Evolutionary conservation across 176 grass and related monocot genomes (phyloP).

Genomic region (Oryza coarctata): DNA sequence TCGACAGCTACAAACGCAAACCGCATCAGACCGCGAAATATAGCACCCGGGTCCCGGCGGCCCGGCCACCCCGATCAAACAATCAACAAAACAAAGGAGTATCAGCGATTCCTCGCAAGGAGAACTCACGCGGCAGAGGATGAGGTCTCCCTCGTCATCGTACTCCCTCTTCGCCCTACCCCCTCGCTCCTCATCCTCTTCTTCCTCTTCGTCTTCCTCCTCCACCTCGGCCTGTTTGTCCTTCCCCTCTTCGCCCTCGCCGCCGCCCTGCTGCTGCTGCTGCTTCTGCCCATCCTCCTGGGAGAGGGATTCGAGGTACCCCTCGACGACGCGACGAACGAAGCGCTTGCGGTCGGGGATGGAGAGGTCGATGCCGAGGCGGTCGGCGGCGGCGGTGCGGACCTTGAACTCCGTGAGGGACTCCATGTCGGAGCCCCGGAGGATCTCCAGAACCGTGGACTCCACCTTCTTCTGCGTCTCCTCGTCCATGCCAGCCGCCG

Average conservation of each 20-base stretch:
- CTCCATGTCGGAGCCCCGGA: slow-evolving; percentile 60
- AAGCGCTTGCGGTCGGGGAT: slow-evolving; percentile 62
- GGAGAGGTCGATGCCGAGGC: slow-evolving; percentile 79
- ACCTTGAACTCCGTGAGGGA: slow-evolving; percentile 67
- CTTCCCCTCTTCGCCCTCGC: slow-evolving; percentile 7
- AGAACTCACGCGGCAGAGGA: slow-evolving; percentile 73
- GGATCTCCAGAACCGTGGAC: slow-evolving; percentile 70
- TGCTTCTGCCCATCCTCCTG: slow-evolving; percentile 11
- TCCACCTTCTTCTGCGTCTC: slow-evolving; percentile 59
- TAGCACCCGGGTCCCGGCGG: too few species aligned
- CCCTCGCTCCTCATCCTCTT: slow-evolving; percentile 26
- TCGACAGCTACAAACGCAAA: slow-evolving; percentile 61
- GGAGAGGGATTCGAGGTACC: slow-evolving; percentile 53
- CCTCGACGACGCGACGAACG: slow-evolving; percentile 56
- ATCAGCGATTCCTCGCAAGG: neutral
- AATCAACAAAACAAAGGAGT: neutral
- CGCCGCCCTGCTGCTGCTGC: neutral
- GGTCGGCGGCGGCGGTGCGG: slow-evolving; percentile 54
- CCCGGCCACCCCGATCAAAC: slow-evolving; percentile 1
- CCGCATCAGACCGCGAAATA: slow-evolving; percentile 26
- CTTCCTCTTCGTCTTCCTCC: neutral
- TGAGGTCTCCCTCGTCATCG: slow-evolving; percentile 80
- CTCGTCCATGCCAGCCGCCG: slow-evolving; percentile 43
- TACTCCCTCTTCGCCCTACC: slow-evolving; percentile 34
- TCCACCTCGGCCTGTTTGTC: slow-evolving; percentile 30